These are phyloP conservation scores for Urochloa ruziziensis DNA, from an alignment of 176 grass and related monocot genomes.

Conservation along the genomic window DNA sequence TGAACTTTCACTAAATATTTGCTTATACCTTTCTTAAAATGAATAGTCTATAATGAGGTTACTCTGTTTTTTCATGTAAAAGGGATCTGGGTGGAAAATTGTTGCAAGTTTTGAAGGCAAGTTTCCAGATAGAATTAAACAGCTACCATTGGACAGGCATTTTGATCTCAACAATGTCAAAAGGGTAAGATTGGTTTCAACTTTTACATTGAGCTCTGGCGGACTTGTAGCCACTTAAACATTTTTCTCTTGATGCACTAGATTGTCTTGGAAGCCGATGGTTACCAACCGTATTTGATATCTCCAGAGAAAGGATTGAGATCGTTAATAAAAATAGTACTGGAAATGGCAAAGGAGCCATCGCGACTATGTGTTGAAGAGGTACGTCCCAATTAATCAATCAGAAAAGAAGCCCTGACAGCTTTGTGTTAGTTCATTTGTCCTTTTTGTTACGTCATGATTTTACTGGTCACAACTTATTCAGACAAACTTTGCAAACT, in stretches of 20 bases:
- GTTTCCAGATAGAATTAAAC: slow-evolving; percentile 90
- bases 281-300: slow-evolving; percentile 95
- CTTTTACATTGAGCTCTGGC: slow-evolving; percentile 13
- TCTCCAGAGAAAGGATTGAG: slow-evolving; percentile 96
- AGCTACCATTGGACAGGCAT: slow-evolving; percentile 82
- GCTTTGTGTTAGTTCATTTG: background rate
- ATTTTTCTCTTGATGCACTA: slow-evolving; percentile 34
- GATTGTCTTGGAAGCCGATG: slow-evolving; percentile 96
- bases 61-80: slow-evolving; percentile 25
- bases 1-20: slow-evolving; percentile 18
- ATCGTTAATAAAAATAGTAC: slow-evolving; percentile 91
- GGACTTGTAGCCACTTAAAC: background rate
- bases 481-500: background rate
- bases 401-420: background rate
- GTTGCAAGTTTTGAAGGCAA: slow-evolving; percentile 96
- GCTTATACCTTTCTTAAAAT: background rate
- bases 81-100: slow-evolving; percentile 93
- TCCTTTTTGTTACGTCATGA: background rate
- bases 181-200: slow-evolving; percentile 48
- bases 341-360: slow-evolving; percentile 94
- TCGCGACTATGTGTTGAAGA: slow-evolving; percentile 91
- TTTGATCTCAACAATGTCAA: slow-evolving; percentile 94
- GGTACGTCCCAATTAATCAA: slow-evolving; percentile 37
- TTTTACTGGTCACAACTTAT: background rate
- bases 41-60: background rate